phyloP scores from a whole-genome alignment of 768 basidiomycete species.

The Mycena vitilis region DNA sequence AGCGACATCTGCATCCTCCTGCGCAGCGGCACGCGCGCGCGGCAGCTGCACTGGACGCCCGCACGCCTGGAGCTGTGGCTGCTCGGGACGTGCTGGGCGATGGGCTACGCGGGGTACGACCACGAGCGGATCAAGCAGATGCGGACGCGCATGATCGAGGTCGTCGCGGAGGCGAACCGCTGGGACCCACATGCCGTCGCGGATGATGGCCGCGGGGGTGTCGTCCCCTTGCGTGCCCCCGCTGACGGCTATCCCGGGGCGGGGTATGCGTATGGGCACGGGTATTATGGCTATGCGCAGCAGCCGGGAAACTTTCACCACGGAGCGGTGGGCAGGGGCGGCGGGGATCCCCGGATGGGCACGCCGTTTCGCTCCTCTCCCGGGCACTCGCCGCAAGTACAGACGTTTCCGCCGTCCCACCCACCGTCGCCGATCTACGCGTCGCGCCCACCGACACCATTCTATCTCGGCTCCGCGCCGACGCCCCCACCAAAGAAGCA shows the following conservation, averaged over 20 bases:
- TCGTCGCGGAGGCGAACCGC: constrained; percentile 49
- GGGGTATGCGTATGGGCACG: constrained; percentile 9
- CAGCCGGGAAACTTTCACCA: background rate
- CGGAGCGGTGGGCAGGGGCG: constrained; percentile 3
- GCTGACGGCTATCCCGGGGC: background rate
- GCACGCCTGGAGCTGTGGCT: constrained; percentile 69
- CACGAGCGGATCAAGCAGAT: constrained; percentile 57
- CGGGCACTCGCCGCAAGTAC: constrained; percentile 7
- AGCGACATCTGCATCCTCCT: constrained; percentile 76
- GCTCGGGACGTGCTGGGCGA: constrained; percentile 66
- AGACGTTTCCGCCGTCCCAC: constrained; percentile 14
- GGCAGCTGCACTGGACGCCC: constrained; percentile 66
- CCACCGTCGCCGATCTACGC: constrained; percentile 9
- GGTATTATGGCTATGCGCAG: constrained; percentile 12
- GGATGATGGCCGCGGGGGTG: constrained; percentile 31
- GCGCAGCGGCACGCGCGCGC: constrained; percentile 66
- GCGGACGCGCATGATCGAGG: constrained; percentile 64
- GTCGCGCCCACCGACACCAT: constrained; percentile 15
- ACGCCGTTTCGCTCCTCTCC: constrained; percentile 15
- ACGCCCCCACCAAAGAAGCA: constrained; percentile 18
- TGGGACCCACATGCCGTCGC: constrained; percentile 34
- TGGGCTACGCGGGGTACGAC: constrained; percentile 68
- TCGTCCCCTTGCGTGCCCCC: constrained; percentile 17
- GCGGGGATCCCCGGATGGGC: constrained; percentile 4
- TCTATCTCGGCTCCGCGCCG: constrained; percentile 1